Conservation (phyloP, 2,329 filamentous ascomycete species). For the Grosmannia huntii region DNA sequence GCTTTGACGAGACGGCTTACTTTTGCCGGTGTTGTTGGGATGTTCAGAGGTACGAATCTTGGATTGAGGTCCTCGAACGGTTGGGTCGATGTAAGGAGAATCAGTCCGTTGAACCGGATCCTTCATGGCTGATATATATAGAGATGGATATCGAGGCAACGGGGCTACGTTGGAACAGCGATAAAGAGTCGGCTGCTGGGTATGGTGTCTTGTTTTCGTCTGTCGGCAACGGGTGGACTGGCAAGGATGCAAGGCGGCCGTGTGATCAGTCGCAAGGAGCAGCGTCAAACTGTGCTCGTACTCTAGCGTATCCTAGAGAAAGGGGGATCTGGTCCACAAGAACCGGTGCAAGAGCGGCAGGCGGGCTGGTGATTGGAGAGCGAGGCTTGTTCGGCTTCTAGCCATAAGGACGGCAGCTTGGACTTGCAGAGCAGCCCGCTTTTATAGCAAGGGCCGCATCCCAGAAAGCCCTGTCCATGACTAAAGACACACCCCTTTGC, state of each 20-base stretch:
- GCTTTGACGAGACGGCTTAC: slow-evolving; percentile 14
- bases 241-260: not conserved
- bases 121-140: slow-evolving; percentile 21
- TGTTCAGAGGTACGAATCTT: slow-evolving; percentile 24
- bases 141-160: not conserved
- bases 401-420: not conserved
- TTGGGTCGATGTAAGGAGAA: slow-evolving; percentile 31
- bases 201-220: not conserved
- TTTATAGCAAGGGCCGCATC: slow-evolving; percentile 2
- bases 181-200: not conserved
- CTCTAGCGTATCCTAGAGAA: slow-evolving; percentile 2
- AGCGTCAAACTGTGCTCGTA: not conserved
- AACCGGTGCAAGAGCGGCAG: not conserved
- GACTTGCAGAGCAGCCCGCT: slow-evolving; percentile 2
- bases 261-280: not conserved
- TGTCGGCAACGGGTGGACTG: not conserved
- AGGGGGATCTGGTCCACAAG: not conserved
- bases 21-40: slow-evolving; percentile 15
- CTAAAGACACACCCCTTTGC: slow-evolving; percentile 4
- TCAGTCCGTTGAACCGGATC: slow-evolving; percentile 28
- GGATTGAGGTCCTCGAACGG: slow-evolving; percentile 29
- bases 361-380: not conserved
- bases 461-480: not conserved
- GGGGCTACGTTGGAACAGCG: not conserved
- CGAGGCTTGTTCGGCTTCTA: not conserved